Base-by-base conservation (phyloP, 768 basidiomycete species). In the Boletus reticulatus region DNA sequence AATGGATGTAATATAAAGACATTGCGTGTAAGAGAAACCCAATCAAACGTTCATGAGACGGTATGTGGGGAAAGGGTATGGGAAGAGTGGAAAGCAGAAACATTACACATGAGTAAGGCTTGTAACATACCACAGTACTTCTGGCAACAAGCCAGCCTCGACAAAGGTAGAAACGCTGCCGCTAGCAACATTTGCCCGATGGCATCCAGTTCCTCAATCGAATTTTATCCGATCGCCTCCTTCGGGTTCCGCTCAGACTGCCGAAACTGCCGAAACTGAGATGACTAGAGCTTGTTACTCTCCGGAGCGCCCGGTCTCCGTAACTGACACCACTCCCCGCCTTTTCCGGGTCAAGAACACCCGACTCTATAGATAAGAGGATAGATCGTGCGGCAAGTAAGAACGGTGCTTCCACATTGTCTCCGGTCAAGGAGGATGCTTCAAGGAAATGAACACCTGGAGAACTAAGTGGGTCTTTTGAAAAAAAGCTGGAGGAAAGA, bases 291-390 rank as follows among this genome's bases (percentile, higher is more conserved):
- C 90, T 92, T 58, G 88, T 94, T 32, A 98, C 92, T 64, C 96
- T 81, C 53, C 94, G 82, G 32, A 98, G 78, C 22, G 94, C 90
- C 56, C 97, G 82, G 71, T 98, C 97, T 10, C 97, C 97, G 67
- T 97, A 99, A 65, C 90, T 93, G 43, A 99, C 94, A 20, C 97
- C 97, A 58, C 92, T 94, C 1, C 94, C 96, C 16, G 92, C 84
- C 67, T 91, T 89, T 74, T 98, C 95, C 41, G 96, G 96, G 72
- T 98, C 93, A 38, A 98, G 80, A 16, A 79, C 78, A 27, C 94
- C 94, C 16, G 92, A 89, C 73, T 98, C 95, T 63, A 98, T 94
- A 20, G 92, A 84, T 22, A 94, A 79, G 52, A 98, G 78, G 60
- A 97, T 94, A 9, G 91, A 88, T 51, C 94, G 85, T 29, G 94